Conservation (phyloP, 2,329 filamentous ascomycete species). For the Xylariaceae sp. region DNA sequence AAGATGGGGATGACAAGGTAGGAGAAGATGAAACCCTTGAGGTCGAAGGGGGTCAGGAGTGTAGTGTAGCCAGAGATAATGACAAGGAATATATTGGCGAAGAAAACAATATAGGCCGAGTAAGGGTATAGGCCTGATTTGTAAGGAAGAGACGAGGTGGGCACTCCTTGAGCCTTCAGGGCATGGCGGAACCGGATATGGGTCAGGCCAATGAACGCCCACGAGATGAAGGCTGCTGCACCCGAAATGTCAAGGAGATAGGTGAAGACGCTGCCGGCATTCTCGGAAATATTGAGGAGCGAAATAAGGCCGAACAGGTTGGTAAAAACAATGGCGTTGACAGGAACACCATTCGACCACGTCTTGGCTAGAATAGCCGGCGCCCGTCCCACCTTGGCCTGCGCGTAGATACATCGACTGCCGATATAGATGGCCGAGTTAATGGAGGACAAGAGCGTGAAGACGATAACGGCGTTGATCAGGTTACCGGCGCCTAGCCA, state of each 20-base stretch:
- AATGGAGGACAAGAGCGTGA: conserved; percentile 26
- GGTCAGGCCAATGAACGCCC: conserved; percentile 24
- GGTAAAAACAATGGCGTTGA: conserved; percentile 22
- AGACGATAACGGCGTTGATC: conserved; percentile 28
- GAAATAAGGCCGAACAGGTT: conserved; percentile 22
- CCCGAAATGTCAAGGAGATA: conserved; percentile 22
- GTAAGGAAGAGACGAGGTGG: conserved; percentile 17
- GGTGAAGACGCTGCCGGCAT: conserved; percentile 22
- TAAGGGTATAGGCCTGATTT: conserved; percentile 16
- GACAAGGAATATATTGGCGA: conserved; percentile 21
- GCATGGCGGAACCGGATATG: conserved; percentile 21
- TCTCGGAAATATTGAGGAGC: conserved; percentile 23
- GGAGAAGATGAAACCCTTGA: conserved; percentile 20
- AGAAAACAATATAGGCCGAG: conserved; percentile 18
- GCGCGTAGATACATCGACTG: conserved; percentile 20
- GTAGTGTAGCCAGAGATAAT: conserved; percentile 23
- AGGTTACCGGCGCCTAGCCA: conserved; percentile 21
- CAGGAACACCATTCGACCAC: conserved; percentile 17
- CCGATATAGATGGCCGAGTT: conserved; percentile 26
- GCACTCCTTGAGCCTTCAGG: conserved; percentile 18
- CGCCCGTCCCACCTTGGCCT: conserved; percentile 19
- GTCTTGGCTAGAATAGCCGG: conserved; percentile 22
- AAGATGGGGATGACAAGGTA: conserved; percentile 22
- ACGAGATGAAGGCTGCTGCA: conserved; percentile 22
- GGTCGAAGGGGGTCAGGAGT: conserved; percentile 18